These are phyloP conservation scores for Gryganskiella cystojenkinii DNA, from an alignment of 192 early-diverging fungal genomes.

Conservation along the genomic window DNA sequence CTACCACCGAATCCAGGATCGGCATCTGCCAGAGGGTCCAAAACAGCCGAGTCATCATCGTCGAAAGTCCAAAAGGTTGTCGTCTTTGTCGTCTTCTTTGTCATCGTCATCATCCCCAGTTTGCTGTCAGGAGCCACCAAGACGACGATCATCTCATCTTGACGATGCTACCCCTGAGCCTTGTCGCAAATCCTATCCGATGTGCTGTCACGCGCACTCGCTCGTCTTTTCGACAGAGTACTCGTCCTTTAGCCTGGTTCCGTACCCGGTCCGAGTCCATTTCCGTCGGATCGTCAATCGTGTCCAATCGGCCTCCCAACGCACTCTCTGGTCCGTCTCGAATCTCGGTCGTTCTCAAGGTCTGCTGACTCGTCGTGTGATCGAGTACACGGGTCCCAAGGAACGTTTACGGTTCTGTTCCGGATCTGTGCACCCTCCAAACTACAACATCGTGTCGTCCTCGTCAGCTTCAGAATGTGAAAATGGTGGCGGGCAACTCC, in stretches of 20 bases:
- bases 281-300: conserved; percentile 25
- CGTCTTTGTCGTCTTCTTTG: neutral
- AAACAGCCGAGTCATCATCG: neutral
- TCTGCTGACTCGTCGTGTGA: neutral
- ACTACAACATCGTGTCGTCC: neutral
- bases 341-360: neutral
- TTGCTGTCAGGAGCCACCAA: conserved; percentile 16
- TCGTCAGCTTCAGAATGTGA: neutral
- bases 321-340: conserved; percentile 4
- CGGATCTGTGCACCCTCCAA: conserved; percentile 3
- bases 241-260: conserved; percentile 11
- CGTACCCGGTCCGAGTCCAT: conserved; percentile 24
- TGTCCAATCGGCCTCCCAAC: conserved; percentile 13
- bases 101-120: conserved; percentile 5
- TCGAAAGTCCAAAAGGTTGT: neutral
- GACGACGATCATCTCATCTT: too few relatives aligned
- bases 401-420: conserved; percentile 30
- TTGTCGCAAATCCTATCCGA: conserved; percentile 21
- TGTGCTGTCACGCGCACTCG: conserved; percentile 48
- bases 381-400: conserved; percentile 22
- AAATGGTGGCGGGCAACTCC: neutral
- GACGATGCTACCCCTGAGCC: neutral
- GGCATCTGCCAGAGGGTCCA: conserved; percentile 10
- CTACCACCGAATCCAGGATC: conserved; percentile 25
- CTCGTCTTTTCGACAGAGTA: conserved; percentile 26